phyloP scores from a whole-genome alignment of 179 eudicot species.

The Monotropa hypopitys region DNA sequence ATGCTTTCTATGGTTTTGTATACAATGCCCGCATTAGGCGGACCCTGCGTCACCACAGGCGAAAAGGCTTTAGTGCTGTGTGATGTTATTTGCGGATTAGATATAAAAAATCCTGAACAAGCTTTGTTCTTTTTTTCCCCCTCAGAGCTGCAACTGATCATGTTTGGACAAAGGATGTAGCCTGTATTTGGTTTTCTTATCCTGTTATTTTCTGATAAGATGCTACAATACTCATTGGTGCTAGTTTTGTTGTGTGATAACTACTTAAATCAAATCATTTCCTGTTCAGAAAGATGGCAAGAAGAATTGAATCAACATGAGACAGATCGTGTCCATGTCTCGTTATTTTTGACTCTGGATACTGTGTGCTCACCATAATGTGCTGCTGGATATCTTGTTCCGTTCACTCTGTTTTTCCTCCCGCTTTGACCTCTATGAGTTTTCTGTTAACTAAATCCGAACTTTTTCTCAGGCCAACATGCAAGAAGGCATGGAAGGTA shows the following conservation, averaged over 20 bases:
- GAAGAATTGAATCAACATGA: background rate
- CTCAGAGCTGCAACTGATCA: background rate
- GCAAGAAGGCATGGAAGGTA: constrained; percentile 96
- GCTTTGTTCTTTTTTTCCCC: background rate
- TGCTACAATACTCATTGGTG: background rate
- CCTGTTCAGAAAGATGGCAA: background rate
- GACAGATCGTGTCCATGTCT: background rate
- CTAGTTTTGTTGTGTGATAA: background rate
- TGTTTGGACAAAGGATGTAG: background rate
- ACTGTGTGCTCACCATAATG: background rate
- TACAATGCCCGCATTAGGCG: background rate
- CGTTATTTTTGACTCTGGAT: background rate
- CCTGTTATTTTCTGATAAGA: background rate
- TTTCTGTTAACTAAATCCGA: constrained; percentile 5
- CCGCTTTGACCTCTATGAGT: background rate
- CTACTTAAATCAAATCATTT: background rate
- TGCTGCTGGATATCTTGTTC: background rate
- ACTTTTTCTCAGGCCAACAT: constrained; percentile 45
- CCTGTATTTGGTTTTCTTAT: background rate
- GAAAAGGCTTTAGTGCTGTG: background rate
- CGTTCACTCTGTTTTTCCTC: background rate
- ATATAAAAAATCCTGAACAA: background rate
- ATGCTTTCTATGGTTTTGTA: background rate
- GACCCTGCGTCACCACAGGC: background rate
- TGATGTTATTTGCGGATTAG: background rate